Evolutionary conservation across 2,329 filamentous ascomycete species (phyloP).

Genomic region (Nannizzia gypsea): DNA sequence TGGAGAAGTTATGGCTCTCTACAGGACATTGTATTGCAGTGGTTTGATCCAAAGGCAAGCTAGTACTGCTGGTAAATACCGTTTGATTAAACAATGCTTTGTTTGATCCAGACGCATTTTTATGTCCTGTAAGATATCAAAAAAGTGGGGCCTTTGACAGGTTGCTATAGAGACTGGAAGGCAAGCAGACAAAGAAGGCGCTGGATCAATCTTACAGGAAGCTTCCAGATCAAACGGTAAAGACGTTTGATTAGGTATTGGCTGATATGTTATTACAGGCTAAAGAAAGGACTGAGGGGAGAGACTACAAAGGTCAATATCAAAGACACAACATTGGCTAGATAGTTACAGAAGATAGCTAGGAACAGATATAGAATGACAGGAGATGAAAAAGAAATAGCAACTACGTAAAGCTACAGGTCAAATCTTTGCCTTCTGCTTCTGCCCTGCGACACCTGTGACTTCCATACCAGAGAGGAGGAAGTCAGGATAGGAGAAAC

Average conservation of each 20-base stretch:
- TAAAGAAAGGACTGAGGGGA: too few relatives aligned
- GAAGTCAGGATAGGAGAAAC: conserved; percentile 47
- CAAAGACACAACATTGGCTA: too few relatives aligned
- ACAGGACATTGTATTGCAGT: neutral
- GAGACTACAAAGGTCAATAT: too few relatives aligned
- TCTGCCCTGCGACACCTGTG: conserved; percentile 47
- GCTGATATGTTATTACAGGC: neutral
- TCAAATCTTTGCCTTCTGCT: conserved; percentile 43
- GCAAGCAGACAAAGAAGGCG: neutral
- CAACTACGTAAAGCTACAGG: neutral
- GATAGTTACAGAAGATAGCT: too few relatives aligned
- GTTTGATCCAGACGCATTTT: neutral
- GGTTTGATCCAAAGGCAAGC: neutral
- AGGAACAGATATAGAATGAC: neutral
- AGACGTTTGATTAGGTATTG: neutral
- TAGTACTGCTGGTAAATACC: neutral
- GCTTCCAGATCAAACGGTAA: neutral
- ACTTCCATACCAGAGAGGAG: conserved; percentile 43
- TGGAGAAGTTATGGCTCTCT: neutral
- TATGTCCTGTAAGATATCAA: neutral
- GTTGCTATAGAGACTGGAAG: neutral
- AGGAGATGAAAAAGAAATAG: neutral
- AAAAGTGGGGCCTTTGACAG: neutral
- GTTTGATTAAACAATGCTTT: conserved; percentile 4
- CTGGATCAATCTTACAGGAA: neutral